Percentiles rank a stretch among this genome's conserved stretches.
phyloP scores from a whole-genome alignment of 78 protist genomes.

The Bodo saltans region DNA sequence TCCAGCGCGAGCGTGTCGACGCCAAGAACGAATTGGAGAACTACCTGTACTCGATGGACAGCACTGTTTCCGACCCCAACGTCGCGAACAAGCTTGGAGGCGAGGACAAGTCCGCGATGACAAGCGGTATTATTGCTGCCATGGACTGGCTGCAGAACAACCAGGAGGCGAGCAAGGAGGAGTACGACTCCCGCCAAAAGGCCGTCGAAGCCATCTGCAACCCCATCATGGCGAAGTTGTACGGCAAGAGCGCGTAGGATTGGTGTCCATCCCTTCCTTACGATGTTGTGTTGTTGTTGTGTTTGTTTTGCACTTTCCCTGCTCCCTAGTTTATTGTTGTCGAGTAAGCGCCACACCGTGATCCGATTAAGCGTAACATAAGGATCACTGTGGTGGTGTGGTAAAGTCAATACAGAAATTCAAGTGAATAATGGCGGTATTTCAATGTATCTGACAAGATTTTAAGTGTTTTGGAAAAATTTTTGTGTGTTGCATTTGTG shows the following conservation, averaged over 20 bases:
- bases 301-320: no score
- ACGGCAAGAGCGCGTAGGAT: conserved; percentile 78
- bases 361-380: no score
- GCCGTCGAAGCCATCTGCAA: conserved; percentile 74
- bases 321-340: no score
- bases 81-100: conserved; percentile 81
- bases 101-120: conserved; percentile 60
- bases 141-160: conserved; percentile 88
- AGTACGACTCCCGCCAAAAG: conserved; percentile 84
- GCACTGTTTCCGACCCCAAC: conserved; percentile 33
- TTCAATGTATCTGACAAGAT: no score
- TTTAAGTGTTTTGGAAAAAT: no score
- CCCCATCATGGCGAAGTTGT: conserved; percentile 90
- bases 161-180: conserved; percentile 84
- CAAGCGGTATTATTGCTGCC: conserved; percentile 74
- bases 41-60: conserved; percentile 17
- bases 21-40: conserved; percentile 50
- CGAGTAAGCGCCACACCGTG: no score
- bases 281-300: no score
- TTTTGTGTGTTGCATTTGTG: no score
- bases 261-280: no score
- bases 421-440: no score
- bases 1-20: conserved; percentile 64
- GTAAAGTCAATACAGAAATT: no score
- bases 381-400: no score